Evolutionary conservation across 2,329 filamentous ascomycete species (phyloP).

Genomic region (Penicillium verrucosum): DNA sequence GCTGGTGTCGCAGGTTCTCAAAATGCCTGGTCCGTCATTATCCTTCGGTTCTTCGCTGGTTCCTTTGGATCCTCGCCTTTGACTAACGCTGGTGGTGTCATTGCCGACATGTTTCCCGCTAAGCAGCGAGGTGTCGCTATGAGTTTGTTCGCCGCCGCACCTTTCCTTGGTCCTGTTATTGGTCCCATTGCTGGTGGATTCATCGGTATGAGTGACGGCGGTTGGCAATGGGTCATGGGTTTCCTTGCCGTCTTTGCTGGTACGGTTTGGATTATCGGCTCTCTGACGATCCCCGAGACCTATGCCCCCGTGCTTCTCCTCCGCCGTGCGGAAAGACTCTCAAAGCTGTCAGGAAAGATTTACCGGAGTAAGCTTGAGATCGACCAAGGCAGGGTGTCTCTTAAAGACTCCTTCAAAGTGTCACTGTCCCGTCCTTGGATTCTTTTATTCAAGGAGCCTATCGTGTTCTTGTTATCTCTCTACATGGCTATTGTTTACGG

Average conservation of each 20-base stretch:
- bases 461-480: constrained; percentile 30
- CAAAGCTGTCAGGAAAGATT: constrained; percentile 24
- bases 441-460: constrained; percentile 31
- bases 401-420: constrained; percentile 23
- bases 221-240: constrained; percentile 31
- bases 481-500: constrained; percentile 33
- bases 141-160: constrained; percentile 63
- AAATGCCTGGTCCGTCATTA: constrained; percentile 57
- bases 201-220: constrained; percentile 28
- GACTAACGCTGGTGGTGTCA: constrained; percentile 42
- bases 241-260: constrained; percentile 31
- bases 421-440: constrained; percentile 30
- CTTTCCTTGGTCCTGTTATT: constrained; percentile 53
- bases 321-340: constrained; percentile 25
- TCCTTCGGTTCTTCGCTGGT: constrained; percentile 63
- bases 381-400: constrained; percentile 22
- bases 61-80: constrained; percentile 58
- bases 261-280: constrained; percentile 27
- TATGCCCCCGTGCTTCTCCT: constrained; percentile 32
- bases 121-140: constrained; percentile 55
- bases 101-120: constrained; percentile 58
- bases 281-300: constrained; percentile 28
- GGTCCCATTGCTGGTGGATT: constrained; percentile 32
- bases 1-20: constrained; percentile 55
- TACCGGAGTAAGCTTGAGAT: constrained; percentile 27